Conservation (phyloP, 768 basidiomycete species). For the Trametopsis cervina region DNA sequence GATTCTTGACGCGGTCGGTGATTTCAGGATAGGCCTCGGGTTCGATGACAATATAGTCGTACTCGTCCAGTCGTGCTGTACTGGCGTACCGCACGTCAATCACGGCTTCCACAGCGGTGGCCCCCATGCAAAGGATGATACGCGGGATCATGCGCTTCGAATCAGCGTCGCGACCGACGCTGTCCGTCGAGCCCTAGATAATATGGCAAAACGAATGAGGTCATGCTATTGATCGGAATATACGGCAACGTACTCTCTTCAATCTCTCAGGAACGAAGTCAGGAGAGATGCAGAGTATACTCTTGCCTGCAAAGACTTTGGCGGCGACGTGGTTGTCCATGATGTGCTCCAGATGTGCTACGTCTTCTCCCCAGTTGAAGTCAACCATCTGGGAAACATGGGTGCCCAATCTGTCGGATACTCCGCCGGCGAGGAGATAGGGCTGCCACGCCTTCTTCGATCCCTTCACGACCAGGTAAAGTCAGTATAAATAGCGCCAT, state of each 20-base stretch:
- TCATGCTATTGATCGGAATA: too few relatives aligned
- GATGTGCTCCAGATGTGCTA: constrained; percentile 51
- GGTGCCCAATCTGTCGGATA: constrained; percentile 31
- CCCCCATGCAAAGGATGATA: constrained; percentile 77
- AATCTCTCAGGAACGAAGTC: constrained; percentile 42
- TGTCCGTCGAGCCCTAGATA: constrained; percentile 16
- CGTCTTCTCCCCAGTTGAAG: constrained; percentile 40
- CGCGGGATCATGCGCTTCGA: constrained; percentile 43
- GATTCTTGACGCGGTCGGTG: constrained; percentile 15
- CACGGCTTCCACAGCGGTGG: constrained; percentile 60
- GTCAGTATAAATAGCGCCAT: background rate
- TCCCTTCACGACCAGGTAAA: constrained; percentile 3
- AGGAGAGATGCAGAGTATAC: constrained; percentile 53
- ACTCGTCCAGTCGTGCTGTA: constrained; percentile 27
- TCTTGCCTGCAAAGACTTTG: constrained; percentile 49
- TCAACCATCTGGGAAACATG: constrained; percentile 43
- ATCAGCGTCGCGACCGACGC: constrained; percentile 16
- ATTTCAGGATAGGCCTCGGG: constrained; percentile 31
- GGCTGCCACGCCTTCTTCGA: constrained; percentile 48
- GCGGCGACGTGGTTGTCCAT: constrained; percentile 48
- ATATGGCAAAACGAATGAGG: too few relatives aligned
- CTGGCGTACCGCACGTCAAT: constrained; percentile 36
- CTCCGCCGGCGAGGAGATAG: constrained; percentile 52
- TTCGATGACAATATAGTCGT: constrained; percentile 60
- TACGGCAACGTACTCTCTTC: constrained; percentile 30